A percentile compares a stretch with the other conserved stretches of the same genome.
Conservation (phyloP, 805 yeast species). For the Ogataea trehalophila region DNA sequence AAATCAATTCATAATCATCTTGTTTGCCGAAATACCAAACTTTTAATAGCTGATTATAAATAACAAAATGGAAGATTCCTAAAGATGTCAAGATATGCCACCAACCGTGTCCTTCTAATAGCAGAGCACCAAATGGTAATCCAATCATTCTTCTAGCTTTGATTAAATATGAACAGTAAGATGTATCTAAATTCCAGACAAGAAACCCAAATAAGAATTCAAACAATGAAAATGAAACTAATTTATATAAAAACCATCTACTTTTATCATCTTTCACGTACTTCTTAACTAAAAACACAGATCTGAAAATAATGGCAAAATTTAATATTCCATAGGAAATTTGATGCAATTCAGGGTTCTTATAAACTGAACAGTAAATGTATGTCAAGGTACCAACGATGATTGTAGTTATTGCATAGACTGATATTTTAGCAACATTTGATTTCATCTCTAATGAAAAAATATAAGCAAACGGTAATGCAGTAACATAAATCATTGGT, state of each 20-base stretch:
- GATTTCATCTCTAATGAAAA: conserved; percentile 19
- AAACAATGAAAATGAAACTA: conserved; percentile 55
- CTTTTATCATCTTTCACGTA: conserved; percentile 50
- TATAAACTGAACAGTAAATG: conserved; percentile 46
- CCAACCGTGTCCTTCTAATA: conserved; percentile 88
- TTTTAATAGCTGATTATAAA: conserved; percentile 70
- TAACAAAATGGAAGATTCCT: conserved; percentile 79
- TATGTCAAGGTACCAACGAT: conserved; percentile 25
- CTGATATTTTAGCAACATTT: conserved; percentile 1
- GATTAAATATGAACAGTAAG: conserved; percentile 61
- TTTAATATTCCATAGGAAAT: conserved; percentile 73
- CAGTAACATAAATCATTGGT: conserved; percentile 95
- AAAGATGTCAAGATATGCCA: conserved; percentile 84
- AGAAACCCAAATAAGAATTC: conserved; percentile 68
- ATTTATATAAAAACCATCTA: conserved; percentile 43
- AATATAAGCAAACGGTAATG: conserved; percentile 62
- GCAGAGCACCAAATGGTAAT: conserved; percentile 74
- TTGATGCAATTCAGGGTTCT: conserved; percentile 84
- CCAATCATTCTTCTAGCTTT: conserved; percentile 57
- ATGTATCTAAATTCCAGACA: conserved; percentile 83
- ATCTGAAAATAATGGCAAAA: conserved; percentile 55
- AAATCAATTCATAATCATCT: conserved; percentile 46
- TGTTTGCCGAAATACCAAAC: conserved; percentile 52
- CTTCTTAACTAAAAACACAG: conserved; percentile 44
- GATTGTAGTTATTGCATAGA: conserved; percentile 14